These are phyloP conservation scores for Mycena alexandri DNA, from an alignment of 768 basidiomycete genomes.

Conservation along the genomic window DNA sequence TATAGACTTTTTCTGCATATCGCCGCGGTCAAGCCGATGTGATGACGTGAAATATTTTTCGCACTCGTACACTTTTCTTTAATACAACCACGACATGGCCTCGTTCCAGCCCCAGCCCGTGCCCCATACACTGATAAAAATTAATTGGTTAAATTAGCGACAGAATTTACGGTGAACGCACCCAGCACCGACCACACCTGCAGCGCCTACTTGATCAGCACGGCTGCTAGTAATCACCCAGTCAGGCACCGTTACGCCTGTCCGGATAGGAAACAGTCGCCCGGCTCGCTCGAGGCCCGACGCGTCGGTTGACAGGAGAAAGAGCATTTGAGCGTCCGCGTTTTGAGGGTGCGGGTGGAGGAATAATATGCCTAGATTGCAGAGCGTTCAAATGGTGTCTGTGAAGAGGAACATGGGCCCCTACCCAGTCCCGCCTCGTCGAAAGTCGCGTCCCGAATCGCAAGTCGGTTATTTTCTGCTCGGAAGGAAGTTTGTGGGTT, in stretches of 20 bases:
- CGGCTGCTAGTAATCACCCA: constrained; percentile 75
- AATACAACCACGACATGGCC: constrained; percentile 63
- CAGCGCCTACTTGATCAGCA: constrained; percentile 73
- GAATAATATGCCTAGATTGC: constrained; percentile 64
- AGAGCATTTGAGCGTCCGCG: constrained; percentile 54
- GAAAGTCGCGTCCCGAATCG: constrained; percentile 45
- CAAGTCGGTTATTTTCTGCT: constrained; percentile 42
- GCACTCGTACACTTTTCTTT: constrained; percentile 27
- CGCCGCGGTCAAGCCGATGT: not conserved
- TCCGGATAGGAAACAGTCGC: constrained; percentile 87
- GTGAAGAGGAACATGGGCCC: constrained; percentile 34
- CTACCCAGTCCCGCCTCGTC: constrained; percentile 48
- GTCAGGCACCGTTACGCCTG: constrained; percentile 81
- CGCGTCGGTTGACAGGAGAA: constrained; percentile 70
- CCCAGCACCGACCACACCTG: constrained; percentile 85
- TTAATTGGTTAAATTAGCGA: not conserved
- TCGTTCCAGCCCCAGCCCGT: constrained; percentile 60
- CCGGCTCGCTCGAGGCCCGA: constrained; percentile 74
- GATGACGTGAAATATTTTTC: constrained; percentile 2
- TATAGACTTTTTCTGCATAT: constrained; percentile 1
- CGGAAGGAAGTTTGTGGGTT: constrained; percentile 49
- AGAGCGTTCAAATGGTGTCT: constrained; percentile 34
- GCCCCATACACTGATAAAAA: constrained; percentile 49
- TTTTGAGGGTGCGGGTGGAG: constrained; percentile 72
- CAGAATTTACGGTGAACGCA: constrained; percentile 49